Percentiles rank a stretch among this genome's conserved stretches.
Evolutionary conservation across 163 green algal species (phyloP).

Genomic region (Chlamydomonas reinhardtii): DNA sequence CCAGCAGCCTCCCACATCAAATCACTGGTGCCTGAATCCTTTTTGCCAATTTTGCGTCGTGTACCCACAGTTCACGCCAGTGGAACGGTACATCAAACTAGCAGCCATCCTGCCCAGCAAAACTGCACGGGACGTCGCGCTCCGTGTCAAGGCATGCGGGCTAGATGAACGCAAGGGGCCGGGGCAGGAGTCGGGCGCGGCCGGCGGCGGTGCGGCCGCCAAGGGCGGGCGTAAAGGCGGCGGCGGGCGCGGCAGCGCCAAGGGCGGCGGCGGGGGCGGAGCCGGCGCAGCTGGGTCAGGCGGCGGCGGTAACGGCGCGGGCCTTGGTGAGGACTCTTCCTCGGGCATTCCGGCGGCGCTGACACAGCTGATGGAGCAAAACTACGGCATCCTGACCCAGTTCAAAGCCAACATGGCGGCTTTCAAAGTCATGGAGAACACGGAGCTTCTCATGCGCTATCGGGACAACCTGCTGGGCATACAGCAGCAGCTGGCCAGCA

Average conservation of each 20-base stretch:
- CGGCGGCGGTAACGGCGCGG: background rate
- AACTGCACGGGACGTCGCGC: constrained; percentile 81
- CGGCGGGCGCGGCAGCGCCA: constrained; percentile 6
- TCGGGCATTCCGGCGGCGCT: background rate
- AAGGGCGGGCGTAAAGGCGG: background rate
- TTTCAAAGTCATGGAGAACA: constrained; percentile 85
- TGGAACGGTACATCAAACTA: constrained; percentile 79
- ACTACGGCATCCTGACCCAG: constrained; percentile 71
- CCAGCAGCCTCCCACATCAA: too few species aligned
- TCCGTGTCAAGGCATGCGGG: constrained; percentile 63
- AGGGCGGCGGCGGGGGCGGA: background rate
- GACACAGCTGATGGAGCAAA: constrained; percentile 53
- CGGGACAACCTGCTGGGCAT: constrained; percentile 86
- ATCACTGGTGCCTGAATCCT: background rate
- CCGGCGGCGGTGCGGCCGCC: background rate
- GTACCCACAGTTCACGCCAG: constrained; percentile 30
- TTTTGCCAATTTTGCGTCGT: background rate
- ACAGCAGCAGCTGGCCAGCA: constrained; percentile 75
- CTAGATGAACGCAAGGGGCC: constrained; percentile 1
- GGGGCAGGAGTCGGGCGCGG: constrained; percentile 19
- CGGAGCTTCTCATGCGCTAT: constrained; percentile 80
- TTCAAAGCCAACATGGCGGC: constrained; percentile 78
- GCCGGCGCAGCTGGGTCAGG: background rate
- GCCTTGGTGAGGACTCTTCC: constrained; percentile 16
- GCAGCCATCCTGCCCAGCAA: constrained; percentile 78